A percentile compares a stretch with the other conserved stretches of the same genome.
Evolutionary conservation across 2,329 filamentous ascomycete species (phyloP).

Genomic region (Lasiodiplodia citricola): DNA sequence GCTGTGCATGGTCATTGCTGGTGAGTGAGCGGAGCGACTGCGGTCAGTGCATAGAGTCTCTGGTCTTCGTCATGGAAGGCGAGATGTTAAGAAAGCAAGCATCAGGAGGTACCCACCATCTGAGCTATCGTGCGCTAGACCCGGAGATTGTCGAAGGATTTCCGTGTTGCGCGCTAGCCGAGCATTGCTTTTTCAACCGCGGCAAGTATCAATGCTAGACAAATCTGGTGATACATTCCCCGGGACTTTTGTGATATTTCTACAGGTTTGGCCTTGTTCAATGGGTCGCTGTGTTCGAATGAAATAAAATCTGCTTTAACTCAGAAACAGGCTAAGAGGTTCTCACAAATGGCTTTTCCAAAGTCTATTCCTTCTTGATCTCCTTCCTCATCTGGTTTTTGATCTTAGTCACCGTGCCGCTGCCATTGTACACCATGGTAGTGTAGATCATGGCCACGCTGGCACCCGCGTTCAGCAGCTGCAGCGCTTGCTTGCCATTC

Average conservation of each 20-base stretch:
- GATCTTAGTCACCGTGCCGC: slow-evolving; percentile 63
- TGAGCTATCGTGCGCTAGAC: neutral
- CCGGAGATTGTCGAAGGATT: slow-evolving; percentile 10
- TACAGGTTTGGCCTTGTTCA: neutral
- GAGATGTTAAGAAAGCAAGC: neutral
- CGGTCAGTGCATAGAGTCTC: too few relatives aligned
- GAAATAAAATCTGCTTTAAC: neutral
- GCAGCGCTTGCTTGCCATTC: slow-evolving; percentile 80
- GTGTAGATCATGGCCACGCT: slow-evolving; percentile 94
- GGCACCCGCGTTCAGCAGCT: slow-evolving; percentile 85
- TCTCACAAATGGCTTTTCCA: neutral
- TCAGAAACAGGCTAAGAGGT: neutral
- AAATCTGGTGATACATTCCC: neutral
- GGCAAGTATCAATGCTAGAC: neutral
- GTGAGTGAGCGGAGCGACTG: neutral
- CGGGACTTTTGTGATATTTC: neutral
- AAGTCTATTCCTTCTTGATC: slow-evolving; percentile 33
- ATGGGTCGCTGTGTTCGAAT: neutral
- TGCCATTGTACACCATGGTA: slow-evolving; percentile 67
- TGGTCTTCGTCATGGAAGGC: neutral
- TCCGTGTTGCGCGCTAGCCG: neutral
- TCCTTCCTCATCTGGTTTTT: slow-evolving; percentile 57
- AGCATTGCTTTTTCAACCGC: neutral
- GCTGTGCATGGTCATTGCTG: neutral
- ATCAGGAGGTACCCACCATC: neutral